Percentiles rank a stretch among this genome's conserved stretches.
Evolutionary conservation across 306 rosid species (phyloP).

Genomic region (Ormosia emarginata): DNA sequence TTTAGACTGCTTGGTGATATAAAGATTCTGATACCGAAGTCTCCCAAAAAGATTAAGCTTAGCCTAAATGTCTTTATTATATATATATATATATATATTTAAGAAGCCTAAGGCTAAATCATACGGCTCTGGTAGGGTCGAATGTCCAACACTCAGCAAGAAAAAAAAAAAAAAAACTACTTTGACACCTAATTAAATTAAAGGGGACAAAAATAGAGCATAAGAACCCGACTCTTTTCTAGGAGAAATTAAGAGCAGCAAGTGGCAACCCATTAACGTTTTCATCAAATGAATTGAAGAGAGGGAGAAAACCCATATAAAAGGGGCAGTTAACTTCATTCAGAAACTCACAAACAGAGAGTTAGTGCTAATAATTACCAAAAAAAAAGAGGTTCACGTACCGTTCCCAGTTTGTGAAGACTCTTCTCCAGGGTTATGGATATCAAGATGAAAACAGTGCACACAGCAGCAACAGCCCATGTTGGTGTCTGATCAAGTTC

Average conservation of each 20-base stretch:
- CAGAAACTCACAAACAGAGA: neutral
- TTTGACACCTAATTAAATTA: neutral
- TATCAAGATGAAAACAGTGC: conserved; percentile 64
- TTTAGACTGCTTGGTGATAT: no score
- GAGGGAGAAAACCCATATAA: neutral
- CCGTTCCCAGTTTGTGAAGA: conserved; percentile 72
- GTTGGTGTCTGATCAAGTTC: conserved; percentile 83
- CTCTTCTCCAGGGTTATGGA: conserved; percentile 62
- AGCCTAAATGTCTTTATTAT: no score
- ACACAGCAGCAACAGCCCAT: conserved; percentile 90
- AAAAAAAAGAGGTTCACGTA: neutral
- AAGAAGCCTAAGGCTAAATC: neutral
- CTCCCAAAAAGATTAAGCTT: no score
- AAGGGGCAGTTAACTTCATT: neutral
- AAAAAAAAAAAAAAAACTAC: neutral
- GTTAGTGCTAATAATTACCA: neutral
- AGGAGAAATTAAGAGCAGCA: neutral
- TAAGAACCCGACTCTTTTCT: neutral
- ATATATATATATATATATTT: no score
- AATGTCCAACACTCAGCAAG: neutral
- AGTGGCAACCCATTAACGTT: neutral
- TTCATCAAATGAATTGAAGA: neutral
- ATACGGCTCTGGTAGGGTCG: neutral
- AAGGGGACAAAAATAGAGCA: neutral
- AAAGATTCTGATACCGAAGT: no score